Evolutionary conservation across 2,329 filamentous ascomycete species (phyloP).

Genomic region (Pyricularia pennisetigena): DNA sequence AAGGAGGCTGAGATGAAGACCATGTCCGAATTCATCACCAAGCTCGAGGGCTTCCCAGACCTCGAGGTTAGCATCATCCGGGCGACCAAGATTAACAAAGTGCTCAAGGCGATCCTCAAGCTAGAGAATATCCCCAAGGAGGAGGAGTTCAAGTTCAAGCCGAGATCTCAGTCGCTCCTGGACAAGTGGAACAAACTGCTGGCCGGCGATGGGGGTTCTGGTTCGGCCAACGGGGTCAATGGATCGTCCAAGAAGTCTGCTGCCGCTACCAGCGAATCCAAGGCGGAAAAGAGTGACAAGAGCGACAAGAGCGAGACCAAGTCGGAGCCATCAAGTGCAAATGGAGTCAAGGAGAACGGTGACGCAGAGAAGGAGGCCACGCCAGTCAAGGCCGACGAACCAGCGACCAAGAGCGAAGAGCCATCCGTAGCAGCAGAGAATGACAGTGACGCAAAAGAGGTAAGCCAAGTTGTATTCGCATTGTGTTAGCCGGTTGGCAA

Average conservation of each 20-base stretch:
- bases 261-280: conserved; percentile 12
- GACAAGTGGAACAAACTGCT: conserved; percentile 82
- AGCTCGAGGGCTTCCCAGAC: conserved; percentile 70
- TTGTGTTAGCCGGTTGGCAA: not conserved
- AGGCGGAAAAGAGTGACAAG: conserved; percentile 25
- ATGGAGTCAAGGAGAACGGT: conserved; percentile 28
- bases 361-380: conserved; percentile 21
- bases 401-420: conserved; percentile 21
- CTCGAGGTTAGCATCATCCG: conserved; percentile 85
- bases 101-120: conserved; percentile 89
- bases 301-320: conserved; percentile 12
- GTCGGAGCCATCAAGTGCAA: conserved; percentile 21
- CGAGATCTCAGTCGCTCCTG: conserved; percentile 69
- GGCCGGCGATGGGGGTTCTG: conserved; percentile 41
- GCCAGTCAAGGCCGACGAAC: conserved; percentile 2
- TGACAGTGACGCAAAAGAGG: conserved; percentile 24
- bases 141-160: conserved; percentile 81
- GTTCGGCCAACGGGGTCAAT: conserved; percentile 37
- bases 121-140: conserved; percentile 78
- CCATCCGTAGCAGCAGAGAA: conserved; percentile 23
- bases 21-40: conserved; percentile 68
- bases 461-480: not conserved
- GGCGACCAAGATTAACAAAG: conserved; percentile 95
- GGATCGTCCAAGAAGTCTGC: conserved; percentile 27
- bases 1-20: conserved; percentile 73